These are phyloP conservation scores for Clitopilus hobsonii DNA, from an alignment of 768 basidiomycete genomes.

Conservation along the genomic window DNA sequence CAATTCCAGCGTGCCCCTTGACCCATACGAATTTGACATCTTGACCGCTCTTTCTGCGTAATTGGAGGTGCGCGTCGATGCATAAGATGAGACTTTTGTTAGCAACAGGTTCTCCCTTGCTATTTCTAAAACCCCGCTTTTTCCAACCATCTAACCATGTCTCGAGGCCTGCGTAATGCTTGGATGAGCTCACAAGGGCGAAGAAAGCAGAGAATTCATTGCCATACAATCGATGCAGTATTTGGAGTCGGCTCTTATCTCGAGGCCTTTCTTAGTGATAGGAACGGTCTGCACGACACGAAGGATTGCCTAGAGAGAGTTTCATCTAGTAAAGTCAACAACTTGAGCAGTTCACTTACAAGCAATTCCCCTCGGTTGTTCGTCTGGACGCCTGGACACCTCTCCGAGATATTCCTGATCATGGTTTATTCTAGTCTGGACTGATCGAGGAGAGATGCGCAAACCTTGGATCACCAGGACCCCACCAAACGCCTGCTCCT, in stretches of 20 bases:
- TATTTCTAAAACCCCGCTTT: constrained; percentile 42
- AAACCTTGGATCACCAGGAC: constrained; percentile 60
- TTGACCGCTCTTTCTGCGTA: constrained; percentile 47
- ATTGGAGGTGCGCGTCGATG: constrained; percentile 54
- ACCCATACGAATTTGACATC: constrained; percentile 66
- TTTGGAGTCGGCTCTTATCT: constrained; percentile 83
- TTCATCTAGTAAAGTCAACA: not conserved
- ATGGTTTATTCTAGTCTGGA: constrained; percentile 3
- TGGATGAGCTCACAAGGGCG: too few species aligned
- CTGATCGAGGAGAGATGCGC: too few species aligned
- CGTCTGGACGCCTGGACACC: constrained; percentile 79
- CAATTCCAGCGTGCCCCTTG: constrained; percentile 69
- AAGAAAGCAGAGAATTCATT: constrained; percentile 1
- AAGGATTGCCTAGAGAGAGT: constrained; percentile 63
- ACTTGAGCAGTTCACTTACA: constrained; percentile 34
- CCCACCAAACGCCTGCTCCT: constrained; percentile 92
- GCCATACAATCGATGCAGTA: constrained; percentile 78
- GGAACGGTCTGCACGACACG: constrained; percentile 76
- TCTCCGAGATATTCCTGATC: constrained; percentile 72
- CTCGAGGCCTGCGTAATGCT: constrained; percentile 52
- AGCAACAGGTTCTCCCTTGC: constrained; percentile 55
- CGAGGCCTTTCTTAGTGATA: constrained; percentile 43
- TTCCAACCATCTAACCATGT: constrained; percentile 71
- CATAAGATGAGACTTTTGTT: constrained; percentile 73
- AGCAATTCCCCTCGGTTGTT: constrained; percentile 89